Evolutionary conservation across 176 grass and related monocot genomes (phyloP), one percentile per base, ranked within the genome.

Genomic region (Eleusine indica): DNA sequence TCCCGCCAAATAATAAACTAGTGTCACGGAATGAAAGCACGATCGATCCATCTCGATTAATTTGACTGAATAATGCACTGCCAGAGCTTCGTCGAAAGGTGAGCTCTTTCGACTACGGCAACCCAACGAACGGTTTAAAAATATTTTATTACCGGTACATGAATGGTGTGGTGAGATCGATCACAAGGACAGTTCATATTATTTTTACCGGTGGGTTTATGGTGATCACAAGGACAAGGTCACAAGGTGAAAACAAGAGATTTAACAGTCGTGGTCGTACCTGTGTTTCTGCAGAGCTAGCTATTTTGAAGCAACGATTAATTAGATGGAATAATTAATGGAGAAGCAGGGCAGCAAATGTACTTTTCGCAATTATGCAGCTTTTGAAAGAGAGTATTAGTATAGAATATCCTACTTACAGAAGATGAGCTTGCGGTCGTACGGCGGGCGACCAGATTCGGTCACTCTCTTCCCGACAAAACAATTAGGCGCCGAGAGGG

Each of bases 371-470:
- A 68, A 80, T 70, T 25, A 42, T 80, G 78, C 48, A 56, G 10
- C 65, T 40, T 80, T 57, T 41, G 66, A 80, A 42, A 32, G 25
- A 60, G 40, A 21, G 4, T 9, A 38, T 56, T 85, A 81, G 25
- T 64, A 46, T 85, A 89, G 5, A 77, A 85, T 89, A 85, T 85
- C 87, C 83, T 70, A 4, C 42, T 35, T 77, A 83, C 15, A 2
- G 47, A 35, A 75, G 57, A 62, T 75, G 82, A 76, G 52, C 53
- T 63, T 35, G n/a, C 17, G 7, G 66, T 43, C 3, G 87, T 89
- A 81, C 87, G 87, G 71, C 72, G 53, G 77, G 68, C 79, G 87
- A 89, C 82, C 70, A 44, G 63, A 83, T 76, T 35, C 52, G 73
- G 11, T 16, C 68, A 68, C 39, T 68, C 61, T 54, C 51, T 14